Conservation (phyloP, 805 yeast species). For the Komagataella phaffii region DNA sequence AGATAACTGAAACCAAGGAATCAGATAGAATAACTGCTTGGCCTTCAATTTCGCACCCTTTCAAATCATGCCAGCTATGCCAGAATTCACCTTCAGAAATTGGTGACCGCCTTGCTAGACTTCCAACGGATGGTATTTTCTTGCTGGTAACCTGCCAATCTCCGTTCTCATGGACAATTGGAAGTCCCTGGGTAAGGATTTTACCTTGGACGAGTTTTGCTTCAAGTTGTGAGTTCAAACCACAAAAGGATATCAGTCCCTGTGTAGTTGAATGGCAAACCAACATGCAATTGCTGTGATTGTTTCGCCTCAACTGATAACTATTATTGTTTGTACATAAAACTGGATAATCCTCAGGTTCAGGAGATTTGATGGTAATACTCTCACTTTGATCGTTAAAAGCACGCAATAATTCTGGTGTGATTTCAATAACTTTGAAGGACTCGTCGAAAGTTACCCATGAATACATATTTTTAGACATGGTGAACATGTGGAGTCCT, state of each 20-base stretch:
- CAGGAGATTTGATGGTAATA: constrained; percentile 20
- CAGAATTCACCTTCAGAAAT: constrained; percentile 43
- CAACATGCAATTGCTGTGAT: constrained; percentile 79
- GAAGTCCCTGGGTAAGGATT: constrained; percentile 18
- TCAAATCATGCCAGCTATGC: constrained; percentile 32
- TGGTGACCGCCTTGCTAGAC: constrained; percentile 30
- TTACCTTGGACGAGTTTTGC: constrained; percentile 17
- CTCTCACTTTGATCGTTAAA: constrained; percentile 14
- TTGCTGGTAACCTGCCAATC: background rate
- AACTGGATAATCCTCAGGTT: constrained; percentile 28
- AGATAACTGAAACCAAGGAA: constrained; percentile 4
- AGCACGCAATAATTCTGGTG: constrained; percentile 30
- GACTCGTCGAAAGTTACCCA: constrained; percentile 14
- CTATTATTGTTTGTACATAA: constrained; percentile 47
- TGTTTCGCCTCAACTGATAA: constrained; percentile 59
- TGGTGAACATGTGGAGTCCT: background rate
- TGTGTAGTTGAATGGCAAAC: constrained; percentile 21
- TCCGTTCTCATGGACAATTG: constrained; percentile 14
- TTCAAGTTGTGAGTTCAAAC: constrained; percentile 24
- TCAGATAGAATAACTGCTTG: constrained; percentile 18
- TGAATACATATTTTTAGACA: constrained; percentile 13
- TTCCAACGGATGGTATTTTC: constrained; percentile 12
- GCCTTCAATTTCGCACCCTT: constrained; percentile 44
- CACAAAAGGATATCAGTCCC: constrained; percentile 19
- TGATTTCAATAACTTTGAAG: constrained; percentile 38